Conservation (phyloP, 2,329 filamentous ascomycete species). For the Cytospora piceicola region DNA sequence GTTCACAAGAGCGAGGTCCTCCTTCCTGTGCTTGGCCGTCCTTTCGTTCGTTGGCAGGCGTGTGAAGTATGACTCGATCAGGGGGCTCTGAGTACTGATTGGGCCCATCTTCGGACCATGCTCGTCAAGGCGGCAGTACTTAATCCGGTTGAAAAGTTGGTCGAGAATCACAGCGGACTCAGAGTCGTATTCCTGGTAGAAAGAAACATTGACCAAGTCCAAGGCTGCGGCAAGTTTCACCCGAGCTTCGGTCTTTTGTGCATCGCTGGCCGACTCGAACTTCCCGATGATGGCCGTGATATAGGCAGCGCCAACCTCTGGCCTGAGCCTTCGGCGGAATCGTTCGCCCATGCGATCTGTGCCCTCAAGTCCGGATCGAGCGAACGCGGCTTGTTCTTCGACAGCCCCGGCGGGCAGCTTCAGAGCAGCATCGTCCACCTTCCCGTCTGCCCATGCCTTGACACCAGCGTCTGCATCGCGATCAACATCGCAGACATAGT, state of each 20-base stretch:
- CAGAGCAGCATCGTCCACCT: conserved; percentile 43
- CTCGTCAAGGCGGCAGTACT: conserved; percentile 91
- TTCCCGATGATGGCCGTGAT: conserved; percentile 70
- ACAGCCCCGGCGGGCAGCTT: conserved; percentile 54
- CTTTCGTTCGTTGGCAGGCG: conserved; percentile 78
- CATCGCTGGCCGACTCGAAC: conserved; percentile 55
- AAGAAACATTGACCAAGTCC: conserved; percentile 82
- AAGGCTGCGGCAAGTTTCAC: conserved; percentile 66
- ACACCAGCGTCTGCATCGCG: conserved; percentile 70
- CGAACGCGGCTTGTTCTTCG: conserved; percentile 61
- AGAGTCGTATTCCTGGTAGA: conserved; percentile 89
- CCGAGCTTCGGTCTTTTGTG: conserved; percentile 50
- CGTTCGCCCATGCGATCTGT: conserved; percentile 78
- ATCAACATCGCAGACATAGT: conserved; percentile 82
- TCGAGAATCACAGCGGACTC: conserved; percentile 84
- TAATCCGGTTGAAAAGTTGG: conserved; percentile 91
- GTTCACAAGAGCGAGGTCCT: conserved; percentile 83
- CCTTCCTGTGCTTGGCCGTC: conserved; percentile 75
- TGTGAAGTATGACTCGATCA: conserved; percentile 96
- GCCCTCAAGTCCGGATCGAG: conserved; percentile 71
- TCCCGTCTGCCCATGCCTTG: conserved; percentile 69
- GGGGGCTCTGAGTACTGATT: conserved; percentile 74
- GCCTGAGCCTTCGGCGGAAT: conserved; percentile 72
- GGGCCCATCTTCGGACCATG: conserved; percentile 85
- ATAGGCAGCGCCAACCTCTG: conserved; percentile 70